Evolutionary conservation across 768 basidiomycete genomes (phyloP).

Genomic region (Rubroboletus pulcherrimus): DNA sequence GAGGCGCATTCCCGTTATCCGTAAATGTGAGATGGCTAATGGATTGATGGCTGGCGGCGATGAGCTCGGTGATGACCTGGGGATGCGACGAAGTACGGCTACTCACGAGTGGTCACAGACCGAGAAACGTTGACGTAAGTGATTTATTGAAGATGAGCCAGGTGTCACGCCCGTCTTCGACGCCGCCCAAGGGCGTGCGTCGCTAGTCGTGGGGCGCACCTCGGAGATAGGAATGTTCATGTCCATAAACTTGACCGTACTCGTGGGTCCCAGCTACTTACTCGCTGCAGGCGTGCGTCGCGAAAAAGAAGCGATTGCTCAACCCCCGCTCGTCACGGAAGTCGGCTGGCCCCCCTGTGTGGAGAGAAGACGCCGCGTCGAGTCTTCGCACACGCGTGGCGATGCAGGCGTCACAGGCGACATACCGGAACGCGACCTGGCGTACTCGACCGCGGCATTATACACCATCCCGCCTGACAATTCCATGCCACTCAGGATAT

Average conservation of each 20-base stretch:
- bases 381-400: background rate
- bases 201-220: conserved; percentile 5
- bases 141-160: background rate
- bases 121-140: conserved; percentile 53
- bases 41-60: conserved; percentile 43
- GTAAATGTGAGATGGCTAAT: conserved; percentile 48
- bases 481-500: conserved; percentile 61
- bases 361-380: conserved; percentile 18
- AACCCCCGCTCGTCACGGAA: conserved; percentile 23
- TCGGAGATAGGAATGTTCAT: conserved; percentile 11
- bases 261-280: conserved; percentile 8
- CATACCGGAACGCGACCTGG: conserved; percentile 31
- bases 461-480: conserved; percentile 58
- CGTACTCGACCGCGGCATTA: conserved; percentile 42
- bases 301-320: conserved; percentile 47
- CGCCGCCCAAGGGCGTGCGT: conserved; percentile 12
- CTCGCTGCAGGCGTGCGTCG: conserved; percentile 54
- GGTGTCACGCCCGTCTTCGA: conserved; percentile 5
- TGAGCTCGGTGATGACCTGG: conserved; percentile 43
- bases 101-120: conserved; percentile 39
- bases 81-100: conserved; percentile 19
- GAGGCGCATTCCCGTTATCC: conserved; percentile 48
- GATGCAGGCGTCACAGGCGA: conserved; percentile 6
- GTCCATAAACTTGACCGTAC: conserved; percentile 1
- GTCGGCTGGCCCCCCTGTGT: conserved; percentile 19